Evolutionary conservation across 2,329 filamentous ascomycete species (phyloP), one percentile per base, ranked within the genome.

Genomic region (Aspergillus fumigatiaffinis): DNA sequence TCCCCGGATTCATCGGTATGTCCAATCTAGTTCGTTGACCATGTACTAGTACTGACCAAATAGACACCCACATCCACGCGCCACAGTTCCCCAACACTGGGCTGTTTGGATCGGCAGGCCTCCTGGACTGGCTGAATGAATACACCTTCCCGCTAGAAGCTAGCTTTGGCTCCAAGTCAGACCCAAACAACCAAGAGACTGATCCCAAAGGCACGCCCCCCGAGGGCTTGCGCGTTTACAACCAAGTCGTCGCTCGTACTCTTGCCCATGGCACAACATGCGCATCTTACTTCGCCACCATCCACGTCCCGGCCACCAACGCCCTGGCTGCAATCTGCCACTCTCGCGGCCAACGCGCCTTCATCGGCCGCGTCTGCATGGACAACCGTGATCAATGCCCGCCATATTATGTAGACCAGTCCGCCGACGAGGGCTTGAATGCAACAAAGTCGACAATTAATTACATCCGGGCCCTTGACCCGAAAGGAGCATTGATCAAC

Each of bases 341-440:
- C n/a, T 71, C 77, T 0, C 78, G 84, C 25, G 94, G 94, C 48
- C 94, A 99, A 76, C 83, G 94, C 53, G 94, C 94, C 6, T 90
- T 97, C 62, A 84, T 99, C 44, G 94, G 94, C 32, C 83, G 94
- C 44, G 90, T 95, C n/a, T 97, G 92, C 79, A 97, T 99, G 94
- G 91, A 97, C 72, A 82, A 83, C 29, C 72, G 73, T 0, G 72
- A 76, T 0, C 75, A 89, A 3, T 87, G 86, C 41, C 92, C 92
- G 0, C 81, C 83, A 1, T 90, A 88, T 77, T 97, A 97, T 77
- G 82, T 86, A 23, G 94, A 99, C 71, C 83, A 83, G 56, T 86
- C 83, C n/a, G 75, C 86, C 0, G 82, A 83, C 2, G 77, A 80
- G 26, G 82, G 85, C 0, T 55, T 91, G 0, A 64, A 72, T 2